A percentile compares a stretch with the other conserved stretches of the same genome.
phyloP scores from a whole-genome alignment of 306 rosid species.

The Begonia masoniana region DNA sequence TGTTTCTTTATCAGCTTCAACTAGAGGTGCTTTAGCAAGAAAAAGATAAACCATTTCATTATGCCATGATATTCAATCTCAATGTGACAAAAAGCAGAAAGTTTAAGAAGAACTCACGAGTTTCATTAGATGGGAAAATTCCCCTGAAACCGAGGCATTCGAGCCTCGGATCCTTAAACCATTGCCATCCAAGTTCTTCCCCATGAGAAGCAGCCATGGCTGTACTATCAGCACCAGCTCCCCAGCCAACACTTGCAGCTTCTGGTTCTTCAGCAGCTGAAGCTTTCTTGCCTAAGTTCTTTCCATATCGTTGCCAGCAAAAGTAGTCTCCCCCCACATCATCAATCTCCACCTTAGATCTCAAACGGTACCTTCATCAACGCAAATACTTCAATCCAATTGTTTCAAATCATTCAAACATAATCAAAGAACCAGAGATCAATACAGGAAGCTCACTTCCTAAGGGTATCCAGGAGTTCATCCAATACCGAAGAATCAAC shows the following conservation, averaged over 20 bases:
- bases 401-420: not conserved
- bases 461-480: slow-evolving; percentile 51
- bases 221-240: slow-evolving; percentile 43
- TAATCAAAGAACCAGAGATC: not conserved
- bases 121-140: slow-evolving; percentile 56
- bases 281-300: slow-evolving; percentile 23
- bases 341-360: slow-evolving; percentile 95
- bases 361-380: slow-evolving; percentile 57
- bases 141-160: slow-evolving; percentile 83
- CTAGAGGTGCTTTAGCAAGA: slow-evolving; percentile 58
- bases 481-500: slow-evolving; percentile 71
- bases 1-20: slow-evolving; percentile 67
- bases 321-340: slow-evolving; percentile 48
- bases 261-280: slow-evolving; percentile 61
- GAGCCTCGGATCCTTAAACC: slow-evolving; percentile 88
- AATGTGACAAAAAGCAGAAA: not conserved
- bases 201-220: slow-evolving; percentile 51
- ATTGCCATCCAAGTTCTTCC: slow-evolving; percentile 57
- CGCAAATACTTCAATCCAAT: not conserved
- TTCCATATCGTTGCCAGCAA: slow-evolving; percentile 88
- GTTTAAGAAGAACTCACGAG: slow-evolving; percentile 37
- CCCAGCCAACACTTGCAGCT: slow-evolving; percentile 80
- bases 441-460: slow-evolving; percentile 34
- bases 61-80: no score
- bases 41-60: not conserved